Percentiles rank a stretch among this genome's conserved stretches.
These are phyloP conservation scores for Gastrolobium bilobum DNA, from an alignment of 306 rosid species.

Conservation along the genomic window DNA sequence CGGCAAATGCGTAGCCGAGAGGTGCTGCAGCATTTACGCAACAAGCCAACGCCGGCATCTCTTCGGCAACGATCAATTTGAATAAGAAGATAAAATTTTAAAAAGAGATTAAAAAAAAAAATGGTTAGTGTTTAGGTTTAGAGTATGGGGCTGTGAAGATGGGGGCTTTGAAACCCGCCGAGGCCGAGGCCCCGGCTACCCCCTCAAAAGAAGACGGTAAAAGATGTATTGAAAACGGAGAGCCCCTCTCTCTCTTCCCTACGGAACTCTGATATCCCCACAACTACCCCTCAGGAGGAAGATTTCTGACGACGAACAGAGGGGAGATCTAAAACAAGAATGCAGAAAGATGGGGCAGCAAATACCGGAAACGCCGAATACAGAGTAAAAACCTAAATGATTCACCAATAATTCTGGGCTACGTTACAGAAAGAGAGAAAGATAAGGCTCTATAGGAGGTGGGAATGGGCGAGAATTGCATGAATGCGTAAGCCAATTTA, in stretches of 20 bases:
- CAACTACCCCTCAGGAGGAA: slow-evolving; percentile 68
- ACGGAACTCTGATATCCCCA: slow-evolving; percentile 67
- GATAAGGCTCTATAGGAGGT: slow-evolving; percentile 33
- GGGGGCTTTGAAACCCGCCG: slow-evolving; percentile 99
- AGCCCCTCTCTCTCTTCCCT: slow-evolving; percentile 52
- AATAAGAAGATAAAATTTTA: slow-evolving; percentile 29
- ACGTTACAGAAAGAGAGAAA: neutral
- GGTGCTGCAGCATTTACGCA: slow-evolving; percentile 84
- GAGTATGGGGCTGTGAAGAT: slow-evolving; percentile 58
- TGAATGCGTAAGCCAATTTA: slow-evolving; percentile 55
- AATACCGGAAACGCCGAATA: neutral
- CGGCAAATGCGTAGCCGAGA: slow-evolving; percentile 75
- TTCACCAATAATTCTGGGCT: neutral
- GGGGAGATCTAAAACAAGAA: slow-evolving; percentile 12
- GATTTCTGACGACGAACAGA: neutral
- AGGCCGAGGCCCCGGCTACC: slow-evolving; percentile 99
- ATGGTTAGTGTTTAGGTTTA: slow-evolving; percentile 42
- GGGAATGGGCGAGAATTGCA: slow-evolving; percentile 80
- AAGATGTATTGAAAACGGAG: slow-evolving; percentile 60
- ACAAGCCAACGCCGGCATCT: slow-evolving; percentile 95
- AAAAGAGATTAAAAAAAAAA: too few species aligned
- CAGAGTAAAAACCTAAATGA: neutral
- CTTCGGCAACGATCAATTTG: slow-evolving; percentile 58
- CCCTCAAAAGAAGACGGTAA: slow-evolving; percentile 85
- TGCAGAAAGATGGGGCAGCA: neutral